Percentiles rank a stretch among this genome's conserved stretches.
Evolutionary conservation across 164 flowering plant species (phyloP).

Genomic region (Vitis cinerea): DNA sequence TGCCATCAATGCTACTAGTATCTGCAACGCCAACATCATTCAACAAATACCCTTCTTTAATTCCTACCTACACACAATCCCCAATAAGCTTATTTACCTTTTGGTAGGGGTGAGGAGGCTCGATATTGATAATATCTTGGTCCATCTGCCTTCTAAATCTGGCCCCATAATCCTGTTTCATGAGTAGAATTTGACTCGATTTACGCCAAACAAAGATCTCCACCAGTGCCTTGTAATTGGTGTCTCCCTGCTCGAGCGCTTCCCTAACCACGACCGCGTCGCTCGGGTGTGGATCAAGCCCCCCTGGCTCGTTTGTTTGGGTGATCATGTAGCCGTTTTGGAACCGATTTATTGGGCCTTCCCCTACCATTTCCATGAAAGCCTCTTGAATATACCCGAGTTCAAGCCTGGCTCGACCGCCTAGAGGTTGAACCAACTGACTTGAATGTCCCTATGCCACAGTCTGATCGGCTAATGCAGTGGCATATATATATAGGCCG

Average conservation of each 20-base stretch:
- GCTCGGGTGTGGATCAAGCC: constrained; percentile 51
- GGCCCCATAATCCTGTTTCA: constrained; percentile 53
- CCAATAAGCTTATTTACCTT: constrained; percentile 30
- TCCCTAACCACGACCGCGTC: constrained; percentile 58
- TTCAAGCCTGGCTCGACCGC: constrained; percentile 26
- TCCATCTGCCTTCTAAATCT: constrained; percentile 51
- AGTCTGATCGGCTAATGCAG: no score
- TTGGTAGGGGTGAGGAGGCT: constrained; percentile 61
- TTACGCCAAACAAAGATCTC: constrained; percentile 65
- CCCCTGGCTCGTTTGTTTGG: constrained; percentile 33
- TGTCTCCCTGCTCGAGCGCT: constrained; percentile 39
- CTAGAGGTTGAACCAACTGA: constrained; percentile 30
- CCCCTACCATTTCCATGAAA: constrained; percentile 51
- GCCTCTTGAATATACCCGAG: constrained; percentile 44
- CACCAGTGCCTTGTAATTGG: constrained; percentile 44
- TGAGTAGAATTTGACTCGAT: constrained; percentile 61
- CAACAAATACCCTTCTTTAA: background rate
- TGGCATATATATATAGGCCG: background rate
- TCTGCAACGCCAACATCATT: constrained; percentile 31
- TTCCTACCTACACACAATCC: background rate
- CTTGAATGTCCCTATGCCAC: constrained; percentile 31
- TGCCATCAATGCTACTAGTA: constrained; percentile 58
- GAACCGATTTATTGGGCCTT: constrained; percentile 35
- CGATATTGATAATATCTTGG: constrained; percentile 55
- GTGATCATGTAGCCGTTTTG: constrained; percentile 11